These are phyloP conservation scores for Leishmania aethiopica DNA, from an alignment of 208 protist genomes.

Conservation along the genomic window DNA sequence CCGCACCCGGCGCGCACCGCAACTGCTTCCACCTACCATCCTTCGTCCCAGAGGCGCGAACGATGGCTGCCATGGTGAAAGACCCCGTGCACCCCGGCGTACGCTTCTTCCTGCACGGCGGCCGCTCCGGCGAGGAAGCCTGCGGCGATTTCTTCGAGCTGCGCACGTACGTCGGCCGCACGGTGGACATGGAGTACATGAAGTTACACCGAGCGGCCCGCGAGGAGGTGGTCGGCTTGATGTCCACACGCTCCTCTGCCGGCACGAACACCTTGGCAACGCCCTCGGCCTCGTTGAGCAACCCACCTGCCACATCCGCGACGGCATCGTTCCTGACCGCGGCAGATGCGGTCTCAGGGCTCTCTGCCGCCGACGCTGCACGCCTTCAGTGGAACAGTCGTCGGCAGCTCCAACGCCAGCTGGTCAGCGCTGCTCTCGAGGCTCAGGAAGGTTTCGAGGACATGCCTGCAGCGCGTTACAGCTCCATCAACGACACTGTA, in stretches of 20 bases:
- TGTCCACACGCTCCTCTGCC: not conserved
- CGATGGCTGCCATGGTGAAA: constrained; percentile 57
- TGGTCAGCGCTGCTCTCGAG: constrained; percentile 22
- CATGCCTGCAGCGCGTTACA: constrained; percentile 7
- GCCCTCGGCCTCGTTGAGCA: not conserved
- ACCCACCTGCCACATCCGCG: not conserved
- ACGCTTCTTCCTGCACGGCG: constrained; percentile 67
- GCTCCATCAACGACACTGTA: not conserved
- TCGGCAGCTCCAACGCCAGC: constrained; percentile 23
- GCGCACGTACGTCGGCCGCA: constrained; percentile 22
- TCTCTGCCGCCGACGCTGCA: not conserved
- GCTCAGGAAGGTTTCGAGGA: constrained; percentile 13
- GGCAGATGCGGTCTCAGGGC: not conserved
- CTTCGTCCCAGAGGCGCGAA: constrained; percentile 46
- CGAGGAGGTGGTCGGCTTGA: not conserved
- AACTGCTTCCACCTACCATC: constrained; percentile 32
- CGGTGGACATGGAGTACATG: constrained; percentile 27
- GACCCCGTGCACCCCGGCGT: constrained; percentile 41
- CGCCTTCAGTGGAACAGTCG: constrained; percentile 19
- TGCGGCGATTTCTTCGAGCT: constrained; percentile 61
- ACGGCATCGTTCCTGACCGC: not conserved
- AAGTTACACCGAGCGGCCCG: constrained; percentile 20
- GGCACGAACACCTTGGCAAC: not conserved
- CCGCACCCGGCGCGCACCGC: not conserved
- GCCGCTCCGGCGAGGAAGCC: constrained; percentile 51